Evolutionary conservation across 345 rosid species (phyloP).

Genomic region (Dipteronia sinensis): DNA sequence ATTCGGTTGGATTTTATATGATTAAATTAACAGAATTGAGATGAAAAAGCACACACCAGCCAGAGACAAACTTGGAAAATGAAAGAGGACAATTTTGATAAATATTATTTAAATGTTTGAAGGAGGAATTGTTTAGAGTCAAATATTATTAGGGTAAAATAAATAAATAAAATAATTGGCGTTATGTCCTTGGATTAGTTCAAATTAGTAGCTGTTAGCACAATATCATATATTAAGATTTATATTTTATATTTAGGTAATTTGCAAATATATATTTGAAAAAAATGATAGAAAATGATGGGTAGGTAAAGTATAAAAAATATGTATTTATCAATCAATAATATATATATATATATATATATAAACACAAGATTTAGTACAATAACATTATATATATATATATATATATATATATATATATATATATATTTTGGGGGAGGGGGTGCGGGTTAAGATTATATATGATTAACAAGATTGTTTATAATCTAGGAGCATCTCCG

Average conservation of each 20-base stretch:
- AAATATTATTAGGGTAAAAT: not conserved
- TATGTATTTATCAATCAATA: not conserved
- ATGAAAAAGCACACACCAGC: no score
- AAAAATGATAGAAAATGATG: not conserved
- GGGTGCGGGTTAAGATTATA: no score
- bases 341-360: no score
- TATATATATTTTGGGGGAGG: no score
- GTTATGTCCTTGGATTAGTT: not conserved
- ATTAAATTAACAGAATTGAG: not conserved
- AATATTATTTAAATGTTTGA: not conserved
- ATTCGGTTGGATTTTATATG: not conserved
- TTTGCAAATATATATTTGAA: not conserved
- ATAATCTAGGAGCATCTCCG: no score
- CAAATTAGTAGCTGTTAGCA: not conserved
- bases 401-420: no score
- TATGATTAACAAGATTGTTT: no score
- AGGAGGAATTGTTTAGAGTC: constrained; percentile 2
- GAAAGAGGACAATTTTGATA: constrained; percentile 7
- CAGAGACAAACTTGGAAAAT: no score
- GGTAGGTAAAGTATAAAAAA: not conserved
- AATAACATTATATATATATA: no score
- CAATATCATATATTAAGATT: not conserved
- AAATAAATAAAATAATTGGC: not conserved
- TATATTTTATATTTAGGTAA: not conserved
- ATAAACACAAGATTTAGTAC: no score